phyloP scores from a whole-genome alignment of 2,329 filamentous ascomycete genomes.

The Proliferodiscus dingleyae region DNA sequence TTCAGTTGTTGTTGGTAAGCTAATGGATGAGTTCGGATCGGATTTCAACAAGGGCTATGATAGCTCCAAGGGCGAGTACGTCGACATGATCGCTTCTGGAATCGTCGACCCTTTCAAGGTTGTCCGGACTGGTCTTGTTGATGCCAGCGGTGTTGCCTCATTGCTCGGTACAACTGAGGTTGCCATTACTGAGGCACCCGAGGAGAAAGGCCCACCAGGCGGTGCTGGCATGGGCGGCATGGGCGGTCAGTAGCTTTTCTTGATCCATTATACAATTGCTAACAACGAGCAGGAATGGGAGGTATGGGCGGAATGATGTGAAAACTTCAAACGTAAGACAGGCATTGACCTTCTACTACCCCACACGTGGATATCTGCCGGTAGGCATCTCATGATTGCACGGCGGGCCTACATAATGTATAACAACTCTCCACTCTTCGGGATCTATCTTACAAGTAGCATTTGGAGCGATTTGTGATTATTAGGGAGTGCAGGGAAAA shows the following conservation, averaged over 20 bases:
- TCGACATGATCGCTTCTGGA: slow-evolving; percentile 95
- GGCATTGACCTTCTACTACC: too few relatives aligned
- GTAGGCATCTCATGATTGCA: too few relatives aligned
- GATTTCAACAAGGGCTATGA: slow-evolving; percentile 99
- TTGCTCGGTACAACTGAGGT: slow-evolving; percentile 97
- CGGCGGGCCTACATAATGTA: too few relatives aligned
- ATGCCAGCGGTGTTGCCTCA: slow-evolving; percentile 93
- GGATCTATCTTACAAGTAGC: too few relatives aligned
- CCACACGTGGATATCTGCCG: too few relatives aligned
- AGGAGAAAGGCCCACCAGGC: slow-evolving; percentile 70
- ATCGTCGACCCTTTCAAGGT: slow-evolving; percentile 99
- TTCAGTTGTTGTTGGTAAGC: slow-evolving; percentile 94
- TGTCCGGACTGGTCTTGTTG: slow-evolving; percentile 89
- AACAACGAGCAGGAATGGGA: slow-evolving; percentile 33
- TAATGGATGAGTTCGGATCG: slow-evolving; percentile 82
- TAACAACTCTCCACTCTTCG: too few relatives aligned
- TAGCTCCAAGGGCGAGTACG: slow-evolving; percentile 94
- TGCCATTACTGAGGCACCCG: slow-evolving; percentile 94
- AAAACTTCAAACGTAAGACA: slow-evolving; percentile 23
- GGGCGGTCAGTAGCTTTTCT: slow-evolving; percentile 9
- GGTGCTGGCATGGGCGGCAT: slow-evolving; percentile 62
- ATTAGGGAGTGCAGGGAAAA: too few relatives aligned
- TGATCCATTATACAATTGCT: slow-evolving; percentile 11
- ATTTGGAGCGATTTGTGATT: too few relatives aligned
- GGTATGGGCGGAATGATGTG: slow-evolving; percentile 34